A percentile compares a stretch with the other conserved stretches of the same genome.
Conservation (phyloP, 2,329 filamentous ascomycete genomes). For the Talaromyces pinophilus region DNA sequence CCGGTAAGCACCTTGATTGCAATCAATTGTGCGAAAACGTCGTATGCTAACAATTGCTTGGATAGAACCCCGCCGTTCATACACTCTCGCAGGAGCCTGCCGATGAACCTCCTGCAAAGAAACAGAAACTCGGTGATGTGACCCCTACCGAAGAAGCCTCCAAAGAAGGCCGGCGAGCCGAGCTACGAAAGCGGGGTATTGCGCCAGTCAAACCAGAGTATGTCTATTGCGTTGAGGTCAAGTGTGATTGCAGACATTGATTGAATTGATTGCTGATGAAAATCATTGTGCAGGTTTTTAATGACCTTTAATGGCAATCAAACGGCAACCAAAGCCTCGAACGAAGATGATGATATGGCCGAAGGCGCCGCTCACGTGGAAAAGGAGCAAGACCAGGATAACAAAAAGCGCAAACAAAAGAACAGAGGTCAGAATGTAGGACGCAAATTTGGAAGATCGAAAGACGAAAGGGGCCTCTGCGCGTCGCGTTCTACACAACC, state of each 20-base stretch:
- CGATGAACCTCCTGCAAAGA: slow-evolving; percentile 58
- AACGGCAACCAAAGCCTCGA: slow-evolving; percentile 30
- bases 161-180: slow-evolving; percentile 29
- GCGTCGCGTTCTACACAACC: slow-evolving; percentile 67
- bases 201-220: slow-evolving; percentile 75
- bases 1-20: neutral
- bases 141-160: slow-evolving; percentile 28
- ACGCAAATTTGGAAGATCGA: slow-evolving; percentile 76
- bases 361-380: slow-evolving; percentile 56
- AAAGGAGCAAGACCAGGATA: slow-evolving; percentile 38
- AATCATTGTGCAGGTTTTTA: slow-evolving; percentile 26
- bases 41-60: slow-evolving; percentile 1
- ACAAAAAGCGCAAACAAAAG: slow-evolving; percentile 56
- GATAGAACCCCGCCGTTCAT: slow-evolving; percentile 12
- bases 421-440: slow-evolving; percentile 77
- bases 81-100: slow-evolving; percentile 29
- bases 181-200: slow-evolving; percentile 54
- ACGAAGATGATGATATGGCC: slow-evolving; percentile 58
- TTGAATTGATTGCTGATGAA: neutral
- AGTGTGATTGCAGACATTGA: neutral
- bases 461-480: slow-evolving; percentile 76
- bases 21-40: neutral
- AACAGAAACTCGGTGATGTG: slow-evolving; percentile 56
- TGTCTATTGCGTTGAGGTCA: slow-evolving; percentile 31
- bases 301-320: slow-evolving; percentile 33